Conservation (phyloP, 2,329 filamentous ascomycete species). For the Colletotrichum acutatum region DNA sequence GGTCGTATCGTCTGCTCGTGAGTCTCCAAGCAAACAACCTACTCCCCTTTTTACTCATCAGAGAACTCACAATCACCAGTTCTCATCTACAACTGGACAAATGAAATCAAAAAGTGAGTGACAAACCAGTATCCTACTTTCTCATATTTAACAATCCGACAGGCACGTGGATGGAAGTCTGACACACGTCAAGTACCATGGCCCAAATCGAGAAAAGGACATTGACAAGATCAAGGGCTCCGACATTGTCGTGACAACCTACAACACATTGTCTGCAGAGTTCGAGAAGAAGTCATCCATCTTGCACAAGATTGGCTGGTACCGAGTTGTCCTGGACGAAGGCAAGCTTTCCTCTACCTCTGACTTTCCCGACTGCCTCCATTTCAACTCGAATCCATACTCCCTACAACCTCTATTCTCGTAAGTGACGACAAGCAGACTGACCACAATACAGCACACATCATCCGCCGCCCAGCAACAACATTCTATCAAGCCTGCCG, state of each 20-base stretch:
- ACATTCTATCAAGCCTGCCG: conserved; percentile 54
- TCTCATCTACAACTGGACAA: conserved; percentile 52
- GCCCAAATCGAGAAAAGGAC: conserved; percentile 42
- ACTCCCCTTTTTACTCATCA: background rate
- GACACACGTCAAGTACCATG: conserved; percentile 50
- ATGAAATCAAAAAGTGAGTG: conserved; percentile 50
- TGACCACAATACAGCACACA: conserved; percentile 51
- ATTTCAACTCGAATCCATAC: too few relatives aligned
- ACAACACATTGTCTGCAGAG: conserved; percentile 56
- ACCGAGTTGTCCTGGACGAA: conserved; percentile 56
- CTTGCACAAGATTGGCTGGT: conserved; percentile 52
- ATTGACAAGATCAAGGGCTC: conserved; percentile 42
- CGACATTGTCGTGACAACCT: conserved; percentile 60
- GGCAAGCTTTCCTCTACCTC: conserved; percentile 43
- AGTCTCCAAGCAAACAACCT: conserved; percentile 31
- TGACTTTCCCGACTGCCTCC: too few relatives aligned
- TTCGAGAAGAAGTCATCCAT: conserved; percentile 33
- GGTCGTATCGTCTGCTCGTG: conserved; percentile 54
- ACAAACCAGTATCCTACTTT: background rate
- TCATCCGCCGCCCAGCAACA: conserved; percentile 57
- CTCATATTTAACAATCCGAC: background rate
- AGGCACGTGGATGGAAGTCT: conserved; percentile 48
- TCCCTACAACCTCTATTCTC: too few relatives aligned
- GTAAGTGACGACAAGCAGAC: background rate
- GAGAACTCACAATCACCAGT: conserved; percentile 41